Base-by-base conservation (phyloP, 257 asterid genomes). In the Orobanche coerulescens region DNA sequence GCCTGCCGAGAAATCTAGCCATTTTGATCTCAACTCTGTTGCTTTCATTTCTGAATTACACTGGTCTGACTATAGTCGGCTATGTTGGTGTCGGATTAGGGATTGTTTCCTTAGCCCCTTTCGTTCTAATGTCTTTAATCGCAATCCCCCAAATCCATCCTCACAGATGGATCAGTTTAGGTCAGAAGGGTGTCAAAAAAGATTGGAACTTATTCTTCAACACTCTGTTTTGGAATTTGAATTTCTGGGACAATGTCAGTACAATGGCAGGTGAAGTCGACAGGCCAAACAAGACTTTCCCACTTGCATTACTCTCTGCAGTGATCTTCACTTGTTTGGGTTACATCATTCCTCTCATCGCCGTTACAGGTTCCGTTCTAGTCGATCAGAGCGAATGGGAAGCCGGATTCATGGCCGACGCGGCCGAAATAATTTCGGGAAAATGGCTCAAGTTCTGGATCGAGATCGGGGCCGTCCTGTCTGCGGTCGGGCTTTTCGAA, bases 221-320 rank as follows among this genome's bases (percentile, higher is more conserved):
- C 37, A 79, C 96, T 1, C 62, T 88, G 54, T 88, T 88, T 33
- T 83, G 90, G 94, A 88, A 88, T 62, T 61, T 88, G 44, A 85
- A 88, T 57, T 85, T 81, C 49, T 88, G 96, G 92, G 96, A 85
- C 39, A 88, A 78, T 53, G 84, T 81, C 0, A 83, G 93, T 60
- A 85, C 95, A 5, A 69, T 88, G 74, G 93, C 92, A 0, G 88
- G 88, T 0, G 96, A 88, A 51, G 96, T 88, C n/a, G 88, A 81
- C 0, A 59, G 78, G 33, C 96, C 96, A 0, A 51, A 61, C 3
- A 83, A 68, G 58, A 83, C 82, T 0, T 88, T 79, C 51, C 93
- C 95, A 0, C 43, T 50, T 18, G 95, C 95, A 0, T 70, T 85
- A 0, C 58, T 79, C 12, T 67, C 49, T 1, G 77, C 88, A 0